Evolutionary conservation across 2,329 filamentous ascomycete species (phyloP).

Genomic region (Aschersonia sp.): DNA sequence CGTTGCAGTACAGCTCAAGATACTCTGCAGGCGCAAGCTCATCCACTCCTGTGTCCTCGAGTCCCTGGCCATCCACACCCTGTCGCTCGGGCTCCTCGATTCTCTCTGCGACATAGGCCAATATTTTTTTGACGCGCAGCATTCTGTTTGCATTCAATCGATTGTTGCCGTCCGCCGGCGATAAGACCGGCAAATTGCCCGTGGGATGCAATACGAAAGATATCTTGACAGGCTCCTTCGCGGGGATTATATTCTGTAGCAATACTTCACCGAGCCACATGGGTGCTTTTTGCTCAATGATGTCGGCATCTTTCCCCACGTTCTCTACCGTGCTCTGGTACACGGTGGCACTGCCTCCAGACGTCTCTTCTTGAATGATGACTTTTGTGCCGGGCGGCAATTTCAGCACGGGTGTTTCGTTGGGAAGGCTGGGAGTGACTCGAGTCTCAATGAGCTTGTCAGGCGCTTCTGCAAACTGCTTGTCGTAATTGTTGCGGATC

Average conservation of each 20-base stretch:
- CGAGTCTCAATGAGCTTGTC: slow-evolving; percentile 42
- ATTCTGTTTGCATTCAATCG: slow-evolving; percentile 93
- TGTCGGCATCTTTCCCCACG: slow-evolving; percentile 62
- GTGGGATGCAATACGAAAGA: slow-evolving; percentile 80
- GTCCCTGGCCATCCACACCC: no score
- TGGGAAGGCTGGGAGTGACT: slow-evolving; percentile 54
- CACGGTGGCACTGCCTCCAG: slow-evolving; percentile 61
- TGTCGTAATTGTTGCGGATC: slow-evolving; percentile 60
- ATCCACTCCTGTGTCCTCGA: slow-evolving; percentile 26
- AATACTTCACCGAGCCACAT: slow-evolving; percentile 88
- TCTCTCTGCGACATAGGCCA: slow-evolving; percentile 81
- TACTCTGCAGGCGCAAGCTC: slow-evolving; percentile 76
- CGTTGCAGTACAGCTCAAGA: slow-evolving; percentile 87
- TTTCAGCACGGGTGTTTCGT: slow-evolving; percentile 64
- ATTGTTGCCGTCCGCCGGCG: slow-evolving; percentile 66
- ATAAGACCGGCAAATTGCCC: slow-evolving; percentile 59
- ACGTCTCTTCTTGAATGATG: slow-evolving; percentile 55
- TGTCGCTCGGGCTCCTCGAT: slow-evolving; percentile 60
- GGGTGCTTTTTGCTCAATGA: slow-evolving; percentile 74
- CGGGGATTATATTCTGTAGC: slow-evolving; percentile 64
- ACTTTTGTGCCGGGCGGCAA: slow-evolving; percentile 52
- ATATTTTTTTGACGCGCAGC: slow-evolving; percentile 87
- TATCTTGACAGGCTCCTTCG: slow-evolving; percentile 92
- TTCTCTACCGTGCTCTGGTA: slow-evolving; percentile 79
- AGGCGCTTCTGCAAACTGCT: slow-evolving; percentile 41